Evolutionary conservation across 1,139 yeast genomes (phyloP).

Genomic region (Candida tropicalis): DNA sequence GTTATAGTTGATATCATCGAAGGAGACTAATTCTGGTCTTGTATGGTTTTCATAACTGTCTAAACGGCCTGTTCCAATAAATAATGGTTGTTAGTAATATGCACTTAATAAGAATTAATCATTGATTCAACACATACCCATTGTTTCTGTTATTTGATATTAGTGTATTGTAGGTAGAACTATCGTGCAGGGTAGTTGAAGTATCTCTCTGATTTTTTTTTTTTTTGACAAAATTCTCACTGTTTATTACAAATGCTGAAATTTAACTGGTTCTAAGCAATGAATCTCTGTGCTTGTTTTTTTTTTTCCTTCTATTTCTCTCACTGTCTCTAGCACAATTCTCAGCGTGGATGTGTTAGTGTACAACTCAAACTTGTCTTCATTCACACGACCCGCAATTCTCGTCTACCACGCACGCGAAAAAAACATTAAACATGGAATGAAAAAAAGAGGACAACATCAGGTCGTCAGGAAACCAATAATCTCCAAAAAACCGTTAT

Average conservation of each 20-base stretch:
- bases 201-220: background rate
- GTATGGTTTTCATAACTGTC: constrained; percentile 52
- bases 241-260: constrained; percentile 15
- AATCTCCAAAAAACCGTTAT: too few relatives aligned
- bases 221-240: background rate
- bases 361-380: too few relatives aligned
- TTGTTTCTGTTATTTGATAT: constrained; percentile 12
- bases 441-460: too few relatives aligned
- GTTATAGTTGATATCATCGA: constrained; percentile 79
- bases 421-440: too few relatives aligned
- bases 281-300: background rate
- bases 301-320: background rate
- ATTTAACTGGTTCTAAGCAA: constrained; percentile 20
- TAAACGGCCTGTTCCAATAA: constrained; percentile 26
- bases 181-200: too few relatives aligned
- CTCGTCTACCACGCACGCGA: too few relatives aligned
- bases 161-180: too few relatives aligned
- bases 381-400: constrained; percentile 2
- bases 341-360: too few relatives aligned
- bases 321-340: too few relatives aligned
- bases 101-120: background rate
- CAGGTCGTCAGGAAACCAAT: too few relatives aligned
- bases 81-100: constrained; percentile 6
- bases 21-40: constrained; percentile 77
- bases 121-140: constrained; percentile 22